Evolutionary conservation across 2,329 filamentous ascomycete genomes (phyloP).

Genomic region (Lithohypha guttulata): DNA sequence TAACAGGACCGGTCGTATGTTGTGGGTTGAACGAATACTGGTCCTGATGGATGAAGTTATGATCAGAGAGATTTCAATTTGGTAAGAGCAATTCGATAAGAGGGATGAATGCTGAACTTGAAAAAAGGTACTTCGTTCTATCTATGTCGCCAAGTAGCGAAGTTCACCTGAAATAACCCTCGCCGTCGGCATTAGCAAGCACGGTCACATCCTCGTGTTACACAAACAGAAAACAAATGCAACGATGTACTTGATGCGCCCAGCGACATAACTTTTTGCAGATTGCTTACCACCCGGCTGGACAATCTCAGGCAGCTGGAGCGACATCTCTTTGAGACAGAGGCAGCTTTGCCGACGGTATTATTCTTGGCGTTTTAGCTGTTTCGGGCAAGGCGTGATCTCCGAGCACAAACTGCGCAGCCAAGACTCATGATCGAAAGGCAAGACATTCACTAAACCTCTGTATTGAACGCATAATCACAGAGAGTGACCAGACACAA

Average conservation of each 20-base stretch:
- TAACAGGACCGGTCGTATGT: too few species aligned
- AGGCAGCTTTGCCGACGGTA: not conserved
- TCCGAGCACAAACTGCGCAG: constrained; percentile 10
- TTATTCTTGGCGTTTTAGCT: constrained; percentile 10
- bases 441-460: constrained; percentile 9
- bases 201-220: too few species aligned
- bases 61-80: too few species aligned
- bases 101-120: too few species aligned
- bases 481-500: constrained; percentile 6
- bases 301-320: not conserved
- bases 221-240: too few species aligned
- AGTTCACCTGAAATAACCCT: too few species aligned
- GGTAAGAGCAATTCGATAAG: too few species aligned
- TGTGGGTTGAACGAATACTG: too few species aligned
- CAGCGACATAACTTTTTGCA: not conserved
- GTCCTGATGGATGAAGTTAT: too few species aligned
- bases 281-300: not conserved
- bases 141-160: too few species aligned
- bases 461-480: constrained; percentile 9
- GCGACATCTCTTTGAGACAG: not conserved
- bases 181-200: too few species aligned
- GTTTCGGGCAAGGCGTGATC: constrained; percentile 17
- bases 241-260: too few species aligned
- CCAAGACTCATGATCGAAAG: constrained; percentile 2
- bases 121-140: not conserved